These are phyloP conservation scores for Physaria fendleri DNA, from an alignment of 345 rosid genomes.

Conservation along the genomic window DNA sequence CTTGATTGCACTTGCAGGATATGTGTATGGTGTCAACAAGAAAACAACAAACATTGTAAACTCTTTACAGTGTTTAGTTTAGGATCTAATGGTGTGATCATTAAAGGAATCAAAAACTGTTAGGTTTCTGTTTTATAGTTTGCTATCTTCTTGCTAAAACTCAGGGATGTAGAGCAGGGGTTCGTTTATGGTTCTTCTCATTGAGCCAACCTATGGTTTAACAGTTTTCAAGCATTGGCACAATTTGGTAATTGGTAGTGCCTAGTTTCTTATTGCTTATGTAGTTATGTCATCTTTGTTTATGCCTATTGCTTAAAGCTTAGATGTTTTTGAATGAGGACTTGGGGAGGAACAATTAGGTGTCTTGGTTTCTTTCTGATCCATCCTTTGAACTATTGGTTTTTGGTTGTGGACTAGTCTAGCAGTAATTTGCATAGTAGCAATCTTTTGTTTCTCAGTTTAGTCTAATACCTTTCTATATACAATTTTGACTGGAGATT, in stretches of 20 bases:
- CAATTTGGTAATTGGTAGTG: background rate
- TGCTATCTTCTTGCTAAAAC: background rate
- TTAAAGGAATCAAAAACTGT: background rate
- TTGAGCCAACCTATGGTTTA: background rate
- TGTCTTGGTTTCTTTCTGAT: background rate
- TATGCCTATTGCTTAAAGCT: background rate
- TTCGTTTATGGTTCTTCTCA: background rate
- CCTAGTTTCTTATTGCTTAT: background rate
- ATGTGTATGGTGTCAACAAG: too few species aligned
- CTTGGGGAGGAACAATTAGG: background rate
- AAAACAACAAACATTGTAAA: background rate
- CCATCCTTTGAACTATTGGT: background rate
- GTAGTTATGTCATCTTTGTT: background rate
- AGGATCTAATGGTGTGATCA: background rate
- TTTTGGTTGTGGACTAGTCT: background rate
- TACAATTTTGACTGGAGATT: background rate
- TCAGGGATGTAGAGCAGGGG: background rate
- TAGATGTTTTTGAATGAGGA: background rate
- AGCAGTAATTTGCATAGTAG: background rate
- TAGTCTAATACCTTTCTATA: background rate
- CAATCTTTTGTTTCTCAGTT: background rate
- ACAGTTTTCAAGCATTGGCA: background rate
- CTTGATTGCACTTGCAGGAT: background rate
- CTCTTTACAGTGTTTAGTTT: background rate
- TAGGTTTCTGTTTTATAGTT: background rate